Percentiles rank a stretch among this genome's conserved stretches.
phyloP scores from a whole-genome alignment of 2,329 filamentous ascomycete species.

The Lachnellula arida region DNA sequence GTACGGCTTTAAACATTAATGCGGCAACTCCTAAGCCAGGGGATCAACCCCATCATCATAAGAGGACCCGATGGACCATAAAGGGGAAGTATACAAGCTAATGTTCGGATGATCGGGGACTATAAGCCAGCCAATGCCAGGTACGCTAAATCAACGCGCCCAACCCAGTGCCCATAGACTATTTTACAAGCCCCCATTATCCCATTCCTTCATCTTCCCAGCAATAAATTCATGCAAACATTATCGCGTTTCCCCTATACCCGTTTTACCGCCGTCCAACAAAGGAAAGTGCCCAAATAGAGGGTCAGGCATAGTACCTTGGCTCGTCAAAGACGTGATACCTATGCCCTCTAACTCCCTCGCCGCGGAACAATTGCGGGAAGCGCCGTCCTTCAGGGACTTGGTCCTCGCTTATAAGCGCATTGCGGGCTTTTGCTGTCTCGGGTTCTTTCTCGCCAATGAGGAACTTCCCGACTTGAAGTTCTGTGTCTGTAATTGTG shows the following conservation, averaged over 20 bases:
- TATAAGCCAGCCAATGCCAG: not conserved
- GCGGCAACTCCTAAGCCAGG: not conserved
- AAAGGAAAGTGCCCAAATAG: not conserved
- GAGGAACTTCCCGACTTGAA: constrained; percentile 94
- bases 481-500: constrained; percentile 94
- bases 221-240: not conserved
- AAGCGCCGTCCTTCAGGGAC: constrained; percentile 77
- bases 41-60: too few species aligned
- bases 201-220: not conserved
- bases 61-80: too few species aligned
- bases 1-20: not conserved
- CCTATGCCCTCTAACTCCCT: constrained; percentile 81
- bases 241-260: not conserved
- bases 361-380: constrained; percentile 75
- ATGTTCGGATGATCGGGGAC: not conserved
- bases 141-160: not conserved
- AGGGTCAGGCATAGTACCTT: constrained; percentile 53
- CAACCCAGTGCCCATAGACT: not conserved
- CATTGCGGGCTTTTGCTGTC: constrained; percentile 51
- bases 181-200: not conserved
- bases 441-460: constrained; percentile 68
- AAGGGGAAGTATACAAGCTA: not conserved
- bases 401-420: constrained; percentile 61
- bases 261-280: not conserved
- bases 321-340: constrained; percentile 97